Evolutionary conservation across 75 land plant species (phyloP).

Genomic region (Larix kaempferi): DNA sequence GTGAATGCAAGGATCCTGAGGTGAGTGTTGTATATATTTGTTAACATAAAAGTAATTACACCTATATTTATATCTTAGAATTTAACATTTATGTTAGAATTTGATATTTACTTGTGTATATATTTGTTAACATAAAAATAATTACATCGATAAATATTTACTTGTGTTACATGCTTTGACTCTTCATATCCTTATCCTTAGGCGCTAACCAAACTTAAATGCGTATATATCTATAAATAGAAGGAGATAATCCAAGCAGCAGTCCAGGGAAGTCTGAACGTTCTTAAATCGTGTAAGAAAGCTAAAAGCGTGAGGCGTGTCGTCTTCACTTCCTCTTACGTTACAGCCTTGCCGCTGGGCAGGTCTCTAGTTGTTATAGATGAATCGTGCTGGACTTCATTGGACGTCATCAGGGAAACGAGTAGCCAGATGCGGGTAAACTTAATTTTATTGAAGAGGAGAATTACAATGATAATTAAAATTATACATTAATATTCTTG

Average conservation of each 20-base stretch:
- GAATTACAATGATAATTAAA: background rate
- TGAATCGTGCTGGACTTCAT: background rate
- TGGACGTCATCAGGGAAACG: background rate
- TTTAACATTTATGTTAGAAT: too few species aligned
- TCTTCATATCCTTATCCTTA: too few species aligned
- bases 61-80: too few species aligned
- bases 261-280: background rate
- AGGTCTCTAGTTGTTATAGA: background rate
- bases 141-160: too few species aligned
- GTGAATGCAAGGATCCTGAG: background rate
- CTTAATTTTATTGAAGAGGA: background rate
- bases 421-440: background rate
- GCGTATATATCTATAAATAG: too few species aligned
- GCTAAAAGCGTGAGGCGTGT: background rate
- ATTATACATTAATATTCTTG: background rate
- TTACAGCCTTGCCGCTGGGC: background rate
- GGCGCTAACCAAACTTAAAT: too few species aligned
- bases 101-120: too few species aligned
- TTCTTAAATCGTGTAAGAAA: constrained; percentile 1
- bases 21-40: too few species aligned
- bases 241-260: background rate
- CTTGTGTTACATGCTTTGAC: too few species aligned
- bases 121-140: too few species aligned
- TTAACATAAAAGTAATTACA: too few species aligned
- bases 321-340: background rate